Evolutionary conservation across 768 basidiomycete genomes (phyloP).

Genomic region (Pholiota conissans): DNA sequence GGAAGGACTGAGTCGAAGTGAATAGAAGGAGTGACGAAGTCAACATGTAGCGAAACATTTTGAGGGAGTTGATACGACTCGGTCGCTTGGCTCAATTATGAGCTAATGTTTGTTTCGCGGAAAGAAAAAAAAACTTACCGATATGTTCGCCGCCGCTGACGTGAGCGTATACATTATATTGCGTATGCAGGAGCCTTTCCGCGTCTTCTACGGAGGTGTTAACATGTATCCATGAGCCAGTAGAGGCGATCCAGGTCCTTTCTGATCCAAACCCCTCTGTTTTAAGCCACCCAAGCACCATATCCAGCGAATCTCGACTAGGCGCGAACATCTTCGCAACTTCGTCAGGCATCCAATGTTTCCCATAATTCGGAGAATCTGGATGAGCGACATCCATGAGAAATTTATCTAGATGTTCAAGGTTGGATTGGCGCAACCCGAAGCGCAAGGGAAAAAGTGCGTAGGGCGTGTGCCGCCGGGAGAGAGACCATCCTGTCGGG

Average conservation of each 20-base stretch:
- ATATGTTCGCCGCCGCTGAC: slow-evolving; percentile 33
- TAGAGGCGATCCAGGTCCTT: slow-evolving; percentile 30
- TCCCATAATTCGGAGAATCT: slow-evolving; percentile 44
- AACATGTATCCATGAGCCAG: slow-evolving; percentile 36
- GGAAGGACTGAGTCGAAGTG: slow-evolving; percentile 33
- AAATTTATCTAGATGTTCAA: slow-evolving; percentile 38
- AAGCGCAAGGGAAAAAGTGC: slow-evolving; percentile 42
- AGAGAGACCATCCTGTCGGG: slow-evolving; percentile 42
- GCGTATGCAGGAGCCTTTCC: slow-evolving; percentile 39
- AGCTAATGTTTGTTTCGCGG: not conserved
- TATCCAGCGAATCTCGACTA: slow-evolving; percentile 32
- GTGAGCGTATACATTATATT: slow-evolving; percentile 45
- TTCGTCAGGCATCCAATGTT: slow-evolving; percentile 43
- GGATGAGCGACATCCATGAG: slow-evolving; percentile 48
- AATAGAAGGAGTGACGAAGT: slow-evolving; percentile 36
- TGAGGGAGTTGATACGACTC: slow-evolving; percentile 33
- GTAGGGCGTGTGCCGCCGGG: slow-evolving; percentile 34
- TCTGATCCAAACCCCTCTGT: slow-evolving; percentile 32
- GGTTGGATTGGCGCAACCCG: slow-evolving; percentile 43
- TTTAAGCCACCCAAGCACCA: slow-evolving; percentile 42
- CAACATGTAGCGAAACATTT: slow-evolving; percentile 37
- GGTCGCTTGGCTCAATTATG: slow-evolving; percentile 26
- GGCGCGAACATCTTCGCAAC: slow-evolving; percentile 44
- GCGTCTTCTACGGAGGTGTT: slow-evolving; percentile 40
- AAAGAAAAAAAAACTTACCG: slow-evolving; percentile 26